Conservation (phyloP, 495 filamentous ascomycete species). For the Thozetella sp. region DNA sequence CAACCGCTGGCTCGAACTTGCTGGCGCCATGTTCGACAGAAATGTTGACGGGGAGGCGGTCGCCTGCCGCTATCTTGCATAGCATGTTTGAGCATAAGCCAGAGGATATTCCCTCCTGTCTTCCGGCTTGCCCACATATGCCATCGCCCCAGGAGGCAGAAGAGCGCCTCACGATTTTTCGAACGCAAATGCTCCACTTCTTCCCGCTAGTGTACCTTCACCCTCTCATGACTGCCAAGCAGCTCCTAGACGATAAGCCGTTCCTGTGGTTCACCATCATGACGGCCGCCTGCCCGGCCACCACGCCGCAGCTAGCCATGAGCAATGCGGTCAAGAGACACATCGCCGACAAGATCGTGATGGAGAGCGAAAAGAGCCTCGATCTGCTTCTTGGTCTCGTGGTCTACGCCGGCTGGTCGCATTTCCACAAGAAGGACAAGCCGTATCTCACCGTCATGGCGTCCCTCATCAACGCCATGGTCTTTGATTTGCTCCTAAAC, state of each 20-base stretch:
- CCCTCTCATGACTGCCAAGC: slow-evolving; percentile 39
- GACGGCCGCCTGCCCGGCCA: slow-evolving; percentile 26
- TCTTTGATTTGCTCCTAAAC: slow-evolving; percentile 59
- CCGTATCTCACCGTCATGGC: slow-evolving; percentile 41
- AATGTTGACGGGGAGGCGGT: too few species aligned
- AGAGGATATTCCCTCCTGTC: background rate
- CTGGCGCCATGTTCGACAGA: too few species aligned
- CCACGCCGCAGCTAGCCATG: slow-evolving; percentile 18
- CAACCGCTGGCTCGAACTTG: background rate
- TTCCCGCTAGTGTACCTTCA: slow-evolving; percentile 40
- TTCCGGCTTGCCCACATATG: slow-evolving; percentile 14
- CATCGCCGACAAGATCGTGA: slow-evolving; percentile 46
- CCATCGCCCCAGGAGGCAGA: slow-evolving; percentile 26
- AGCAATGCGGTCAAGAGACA: slow-evolving; percentile 34
- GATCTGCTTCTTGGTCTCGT: slow-evolving; percentile 60
- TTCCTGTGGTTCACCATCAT: slow-evolving; percentile 60
- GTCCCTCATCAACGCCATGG: slow-evolving; percentile 51
- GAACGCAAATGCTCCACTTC: slow-evolving; percentile 30
- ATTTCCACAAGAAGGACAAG: slow-evolving; percentile 25
- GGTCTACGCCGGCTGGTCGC: slow-evolving; percentile 45
- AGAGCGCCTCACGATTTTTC: slow-evolving; percentile 27
- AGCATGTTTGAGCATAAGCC: slow-evolving; percentile 7
- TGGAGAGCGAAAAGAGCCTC: slow-evolving; percentile 49
- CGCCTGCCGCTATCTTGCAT: too few species aligned
- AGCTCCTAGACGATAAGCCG: slow-evolving; percentile 46